A percentile compares a stretch with the other conserved stretches of the same genome.
phyloP scores from a whole-genome alignment of 2,329 filamentous ascomycete genomes.

The Raffaelea ambrosiae region DNA sequence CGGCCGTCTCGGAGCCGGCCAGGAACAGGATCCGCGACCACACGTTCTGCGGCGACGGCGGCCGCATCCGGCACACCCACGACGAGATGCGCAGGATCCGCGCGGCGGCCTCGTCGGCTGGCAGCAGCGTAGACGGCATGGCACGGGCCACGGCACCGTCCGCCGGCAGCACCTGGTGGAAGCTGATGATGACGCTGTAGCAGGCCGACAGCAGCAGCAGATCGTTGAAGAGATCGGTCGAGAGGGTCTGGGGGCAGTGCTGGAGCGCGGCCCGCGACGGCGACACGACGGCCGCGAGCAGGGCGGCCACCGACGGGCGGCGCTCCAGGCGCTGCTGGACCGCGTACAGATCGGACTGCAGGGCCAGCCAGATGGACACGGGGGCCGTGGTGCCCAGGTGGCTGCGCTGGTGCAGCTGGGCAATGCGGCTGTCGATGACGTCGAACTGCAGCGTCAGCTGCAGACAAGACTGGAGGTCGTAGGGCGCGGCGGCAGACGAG shows the following conservation, averaged over 20 bases:
- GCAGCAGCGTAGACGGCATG: background rate
- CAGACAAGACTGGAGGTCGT: conserved; percentile 1
- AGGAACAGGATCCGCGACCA: conserved; percentile 14
- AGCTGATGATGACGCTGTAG: conserved; percentile 6
- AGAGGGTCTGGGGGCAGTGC: background rate
- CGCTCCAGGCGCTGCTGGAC: background rate
- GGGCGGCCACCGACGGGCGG: conserved; percentile 1
- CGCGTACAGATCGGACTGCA: background rate
- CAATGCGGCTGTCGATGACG: conserved; percentile 6
- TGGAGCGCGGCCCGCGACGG: background rate
- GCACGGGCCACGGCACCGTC: background rate
- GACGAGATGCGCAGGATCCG: conserved; percentile 5
- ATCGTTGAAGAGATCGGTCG: conserved; percentile 3
- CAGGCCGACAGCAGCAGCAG: conserved; percentile 6
- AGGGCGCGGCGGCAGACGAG: background rate
- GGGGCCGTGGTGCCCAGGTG: background rate
- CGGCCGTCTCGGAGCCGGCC: conserved; percentile 14
- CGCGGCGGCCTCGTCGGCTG: background rate
- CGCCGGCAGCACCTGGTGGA: conserved; percentile 2
- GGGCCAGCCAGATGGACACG: conserved; percentile 1
- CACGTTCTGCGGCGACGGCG: conserved; percentile 7
- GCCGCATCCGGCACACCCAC: conserved; percentile 3
- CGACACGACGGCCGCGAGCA: conserved; percentile 1
- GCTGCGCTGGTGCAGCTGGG: conserved; percentile 5
- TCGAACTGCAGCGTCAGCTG: conserved; percentile 6